These are phyloP conservation scores for Houttuynia cordata DNA, from an alignment of 164 flowering plant genomes.

Conservation along the genomic window DNA sequence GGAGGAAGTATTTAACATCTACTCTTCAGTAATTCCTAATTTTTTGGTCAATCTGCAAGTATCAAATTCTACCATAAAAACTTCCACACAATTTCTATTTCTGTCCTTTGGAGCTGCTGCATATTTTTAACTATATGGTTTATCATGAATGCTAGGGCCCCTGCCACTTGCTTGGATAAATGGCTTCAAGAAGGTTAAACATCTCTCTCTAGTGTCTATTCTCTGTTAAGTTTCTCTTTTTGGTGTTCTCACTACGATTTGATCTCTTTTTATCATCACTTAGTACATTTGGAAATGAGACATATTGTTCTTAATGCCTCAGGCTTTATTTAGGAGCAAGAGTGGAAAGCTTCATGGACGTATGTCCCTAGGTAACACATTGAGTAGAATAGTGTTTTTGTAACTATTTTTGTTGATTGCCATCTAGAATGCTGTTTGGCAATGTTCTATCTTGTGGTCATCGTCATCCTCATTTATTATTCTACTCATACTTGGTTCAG, in stretches of 20 bases:
- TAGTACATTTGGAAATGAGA: neutral
- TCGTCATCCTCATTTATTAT: neutral
- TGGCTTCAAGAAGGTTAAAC: constrained; percentile 47
- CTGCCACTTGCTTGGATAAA: constrained; percentile 36
- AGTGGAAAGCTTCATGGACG: constrained; percentile 48
- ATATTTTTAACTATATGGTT: too few species aligned
- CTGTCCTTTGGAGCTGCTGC: neutral
- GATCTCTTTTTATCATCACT: neutral
- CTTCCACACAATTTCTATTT: too few species aligned
- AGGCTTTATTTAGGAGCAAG: constrained; percentile 50
- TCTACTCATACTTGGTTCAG: neutral
- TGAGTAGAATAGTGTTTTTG: neutral
- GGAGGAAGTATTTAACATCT: too few species aligned
- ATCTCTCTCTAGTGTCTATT: neutral
- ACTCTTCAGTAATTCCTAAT: too few species aligned
- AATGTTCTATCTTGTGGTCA: neutral
- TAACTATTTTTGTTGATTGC: neutral
- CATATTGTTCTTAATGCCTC: constrained; percentile 1
- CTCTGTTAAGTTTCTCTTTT: too few species aligned
- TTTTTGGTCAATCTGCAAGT: too few species aligned
- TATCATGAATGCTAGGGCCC: constrained; percentile 28
- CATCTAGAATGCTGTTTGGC: neutral
- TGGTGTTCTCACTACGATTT: neutral
- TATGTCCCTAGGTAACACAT: constrained; percentile 21
- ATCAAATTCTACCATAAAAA: neutral